These are phyloP conservation scores for Fusarium sp. DNA, from an alignment of 2,329 filamentous ascomycete species.

Conservation along the genomic window DNA sequence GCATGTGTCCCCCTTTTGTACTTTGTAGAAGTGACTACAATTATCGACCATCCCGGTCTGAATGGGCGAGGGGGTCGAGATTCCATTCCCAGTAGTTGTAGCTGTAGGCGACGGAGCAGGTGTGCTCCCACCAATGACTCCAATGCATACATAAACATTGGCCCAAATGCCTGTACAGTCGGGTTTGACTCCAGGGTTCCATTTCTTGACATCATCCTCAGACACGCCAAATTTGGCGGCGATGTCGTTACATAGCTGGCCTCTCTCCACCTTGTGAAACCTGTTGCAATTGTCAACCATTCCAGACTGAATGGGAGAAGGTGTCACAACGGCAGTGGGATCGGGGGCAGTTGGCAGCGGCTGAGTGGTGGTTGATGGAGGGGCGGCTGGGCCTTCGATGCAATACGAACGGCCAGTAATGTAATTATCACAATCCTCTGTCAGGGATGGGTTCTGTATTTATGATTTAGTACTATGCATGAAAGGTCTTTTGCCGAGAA, in stretches of 20 bases:
- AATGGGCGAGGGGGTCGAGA: background rate
- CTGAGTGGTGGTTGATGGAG: no score
- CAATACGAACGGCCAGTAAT: background rate
- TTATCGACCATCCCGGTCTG: background rate
- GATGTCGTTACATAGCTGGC: background rate
- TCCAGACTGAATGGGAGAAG: background rate
- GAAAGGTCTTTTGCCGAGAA: background rate
- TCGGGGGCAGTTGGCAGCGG: no score
- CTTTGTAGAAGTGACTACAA: background rate
- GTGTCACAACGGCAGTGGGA: background rate
- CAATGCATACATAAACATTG: background rate
- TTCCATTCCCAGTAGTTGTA: background rate
- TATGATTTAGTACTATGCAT: background rate
- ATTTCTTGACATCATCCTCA: background rate
- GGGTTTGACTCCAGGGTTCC: background rate
- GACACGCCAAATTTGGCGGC: background rate
- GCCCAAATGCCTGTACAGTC: background rate
- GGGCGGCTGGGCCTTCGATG: background rate
- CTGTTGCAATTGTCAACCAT: background rate
- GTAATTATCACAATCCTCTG: background rate
- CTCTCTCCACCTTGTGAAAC: background rate
- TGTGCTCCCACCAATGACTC: background rate
- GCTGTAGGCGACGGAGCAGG: background rate
- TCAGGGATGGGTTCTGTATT: background rate
- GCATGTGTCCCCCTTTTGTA: background rate